phyloP scores from a whole-genome alignment of 2,329 filamentous ascomycete species.

The Scytalidium sp. region DNA sequence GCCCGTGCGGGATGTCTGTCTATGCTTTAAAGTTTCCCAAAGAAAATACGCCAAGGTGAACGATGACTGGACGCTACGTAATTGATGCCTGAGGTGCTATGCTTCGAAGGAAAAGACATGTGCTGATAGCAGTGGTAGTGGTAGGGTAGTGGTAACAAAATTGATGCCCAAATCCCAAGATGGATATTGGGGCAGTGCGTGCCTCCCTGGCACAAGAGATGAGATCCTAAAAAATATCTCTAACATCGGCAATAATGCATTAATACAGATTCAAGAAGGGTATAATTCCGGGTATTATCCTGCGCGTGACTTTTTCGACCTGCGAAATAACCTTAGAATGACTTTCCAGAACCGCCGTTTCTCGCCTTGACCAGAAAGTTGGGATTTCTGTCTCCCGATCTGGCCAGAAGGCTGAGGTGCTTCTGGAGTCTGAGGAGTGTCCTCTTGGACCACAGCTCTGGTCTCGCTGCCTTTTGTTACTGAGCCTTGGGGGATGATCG shows the following conservation, averaged over 20 bases:
- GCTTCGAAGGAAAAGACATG: background rate
- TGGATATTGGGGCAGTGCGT: background rate
- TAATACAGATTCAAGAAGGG: background rate
- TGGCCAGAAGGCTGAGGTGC: too few species aligned
- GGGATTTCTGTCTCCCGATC: background rate
- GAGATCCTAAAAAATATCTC: background rate
- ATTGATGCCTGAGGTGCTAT: background rate
- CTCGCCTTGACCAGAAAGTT: conserved; percentile 1
- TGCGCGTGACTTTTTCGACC: conserved; percentile 5
- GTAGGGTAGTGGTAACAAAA: background rate
- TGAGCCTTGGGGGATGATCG: conserved; percentile 15
- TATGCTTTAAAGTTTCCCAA: background rate
- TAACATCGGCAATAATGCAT: background rate
- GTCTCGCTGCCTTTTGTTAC: conserved; percentile 7
- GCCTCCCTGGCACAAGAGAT: background rate
- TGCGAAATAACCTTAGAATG: conserved; percentile 23
- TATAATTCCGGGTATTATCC: background rate
- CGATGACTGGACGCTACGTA: background rate
- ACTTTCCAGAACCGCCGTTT: conserved; percentile 24
- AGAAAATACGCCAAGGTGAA: background rate
- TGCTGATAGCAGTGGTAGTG: too few species aligned
- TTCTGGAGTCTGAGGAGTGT: background rate
- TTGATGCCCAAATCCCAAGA: background rate
- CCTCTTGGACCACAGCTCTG: background rate
- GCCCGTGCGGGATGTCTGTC: background rate